A percentile compares a stretch with the other conserved stretches of the same genome.
Conservation (phyloP, 305 asterid species). For the Solanum aculeatissimum region DNA sequence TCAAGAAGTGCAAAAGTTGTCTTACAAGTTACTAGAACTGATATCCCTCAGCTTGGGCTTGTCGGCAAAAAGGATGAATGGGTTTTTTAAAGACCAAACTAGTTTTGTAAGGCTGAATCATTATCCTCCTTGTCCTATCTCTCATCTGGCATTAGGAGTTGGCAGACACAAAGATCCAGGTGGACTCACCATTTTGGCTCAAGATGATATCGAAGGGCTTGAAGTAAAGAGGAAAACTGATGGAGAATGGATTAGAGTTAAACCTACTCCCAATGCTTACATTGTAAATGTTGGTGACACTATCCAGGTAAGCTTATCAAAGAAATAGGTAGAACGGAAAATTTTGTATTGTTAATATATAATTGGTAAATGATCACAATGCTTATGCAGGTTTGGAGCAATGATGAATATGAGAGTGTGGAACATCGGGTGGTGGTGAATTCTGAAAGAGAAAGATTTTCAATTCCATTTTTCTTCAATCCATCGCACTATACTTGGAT, state of each 20-base stretch:
- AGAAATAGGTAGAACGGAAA: background rate
- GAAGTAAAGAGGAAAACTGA: constrained; percentile 53
- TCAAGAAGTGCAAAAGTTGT: constrained; percentile 34
- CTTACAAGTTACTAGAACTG: constrained; percentile 40
- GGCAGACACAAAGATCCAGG: constrained; percentile 64
- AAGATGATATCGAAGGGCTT: constrained; percentile 57
- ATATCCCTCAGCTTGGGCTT: constrained; percentile 47
- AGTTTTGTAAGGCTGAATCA: constrained; percentile 49
- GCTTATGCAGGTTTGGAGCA: constrained; percentile 55
- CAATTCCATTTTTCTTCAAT: constrained; percentile 51
- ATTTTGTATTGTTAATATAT: background rate
- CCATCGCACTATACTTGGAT: constrained; percentile 47
- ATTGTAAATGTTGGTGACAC: constrained; percentile 56
- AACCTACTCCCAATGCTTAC: constrained; percentile 46
- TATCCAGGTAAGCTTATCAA: constrained; percentile 31
- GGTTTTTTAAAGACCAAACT: constrained; percentile 41
- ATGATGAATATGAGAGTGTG: constrained; percentile 55
- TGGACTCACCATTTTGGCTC: constrained; percentile 50
- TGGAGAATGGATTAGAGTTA: constrained; percentile 54
- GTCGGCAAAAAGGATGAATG: constrained; percentile 23
- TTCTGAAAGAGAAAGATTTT: constrained; percentile 33
- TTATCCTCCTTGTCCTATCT: constrained; percentile 57
- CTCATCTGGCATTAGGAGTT: constrained; percentile 55
- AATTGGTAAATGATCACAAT: background rate
- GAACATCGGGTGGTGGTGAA: constrained; percentile 60